Percentiles rank a stretch among this genome's conserved stretches.
Conservation (phyloP, 2,329 filamentous ascomycete species). For the Ambrosiella cleistominuta region DNA sequence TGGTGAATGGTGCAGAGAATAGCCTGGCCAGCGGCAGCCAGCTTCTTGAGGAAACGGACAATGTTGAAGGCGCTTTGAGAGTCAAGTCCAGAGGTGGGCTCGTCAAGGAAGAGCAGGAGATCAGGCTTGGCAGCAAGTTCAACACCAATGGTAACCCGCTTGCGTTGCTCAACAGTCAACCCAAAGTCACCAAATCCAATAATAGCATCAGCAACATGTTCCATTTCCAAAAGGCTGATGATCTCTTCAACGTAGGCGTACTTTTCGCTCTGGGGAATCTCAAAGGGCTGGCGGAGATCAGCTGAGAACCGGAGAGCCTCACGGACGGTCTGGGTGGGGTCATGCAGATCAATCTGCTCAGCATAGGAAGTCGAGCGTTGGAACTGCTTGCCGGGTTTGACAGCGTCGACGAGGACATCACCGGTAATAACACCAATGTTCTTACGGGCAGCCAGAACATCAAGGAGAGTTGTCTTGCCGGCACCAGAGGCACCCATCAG, state of each 20-base stretch:
- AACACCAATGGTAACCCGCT: constrained; percentile 79
- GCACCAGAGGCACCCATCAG: constrained; percentile 74
- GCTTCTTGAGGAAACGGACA: constrained; percentile 49
- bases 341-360: constrained; percentile 45
- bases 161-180: constrained; percentile 46
- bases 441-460: constrained; percentile 49
- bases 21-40: constrained; percentile 64
- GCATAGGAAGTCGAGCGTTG: constrained; percentile 45
- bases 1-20: constrained; percentile 87
- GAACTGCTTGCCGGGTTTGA: constrained; percentile 40
- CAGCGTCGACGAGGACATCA: constrained; percentile 39
- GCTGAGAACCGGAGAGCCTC: constrained; percentile 48
- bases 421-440: constrained; percentile 43
- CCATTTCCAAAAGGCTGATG: constrained; percentile 40
- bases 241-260: constrained; percentile 44
- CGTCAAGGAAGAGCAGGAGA: constrained; percentile 60
- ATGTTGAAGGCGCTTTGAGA: constrained; percentile 54
- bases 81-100: constrained; percentile 60
- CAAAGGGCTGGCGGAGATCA: constrained; percentile 37
- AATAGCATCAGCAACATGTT: constrained; percentile 39
- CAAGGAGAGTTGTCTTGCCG: constrained; percentile 70
- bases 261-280: constrained; percentile 36
- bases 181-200: constrained; percentile 49
- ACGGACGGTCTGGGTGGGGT: constrained; percentile 43
- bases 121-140: constrained; percentile 73